Base-by-base conservation (phyloP, 345 rosid genomes). In the Atalantia buxifolia region DNA sequence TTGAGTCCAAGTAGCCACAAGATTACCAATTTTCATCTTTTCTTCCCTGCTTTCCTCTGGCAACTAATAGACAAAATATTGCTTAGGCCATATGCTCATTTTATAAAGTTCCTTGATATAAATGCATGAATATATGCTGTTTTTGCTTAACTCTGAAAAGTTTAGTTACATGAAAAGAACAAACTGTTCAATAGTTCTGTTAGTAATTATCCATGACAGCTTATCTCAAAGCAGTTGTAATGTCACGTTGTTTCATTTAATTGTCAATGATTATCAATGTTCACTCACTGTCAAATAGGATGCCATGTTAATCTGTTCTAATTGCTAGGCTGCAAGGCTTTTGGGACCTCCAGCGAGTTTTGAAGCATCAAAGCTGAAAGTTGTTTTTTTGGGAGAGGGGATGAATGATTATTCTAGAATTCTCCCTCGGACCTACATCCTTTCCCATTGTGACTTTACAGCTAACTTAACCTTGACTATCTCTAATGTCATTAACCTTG, bases 381-480 rank as follows among this genome's bases (percentile, higher is more conserved):
- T 93, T 16, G 90, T 86, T 10, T 80, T 89, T 71, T 60, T 80
- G 76, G 91, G 79, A 35, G 86, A 83, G 25, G 75, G 83, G 78
- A 36, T 77, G 9, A 79, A 88, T 73, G 78, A 76, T 30, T 86
- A 79, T 79, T 86, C 89, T 4, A 84, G 85, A 69, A 80, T 86
- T 64, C 87, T 91, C 71, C 98, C 97, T 6, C 87, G 97, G 74
- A 85, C 97, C 14, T 93, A 95, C 77, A 91, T 93, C 38, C 87
- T 95, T 35, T 95, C 98, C 16, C 98, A 95, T 80, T 95, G 98
- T 79, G 98, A 93, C 83, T 88, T 91, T 84, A 95, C 98, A 4
- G 97, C 98, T 78, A 87, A 95, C 81, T 87, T 95, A 66, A 95
- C 97, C 72, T 81, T 93, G 67, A 89, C 93, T 72, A 87, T 95